Evolutionary conservation across 371 early-diverging fungal species (phyloP).

Genomic region (Astathelohania contejeani): DNA sequence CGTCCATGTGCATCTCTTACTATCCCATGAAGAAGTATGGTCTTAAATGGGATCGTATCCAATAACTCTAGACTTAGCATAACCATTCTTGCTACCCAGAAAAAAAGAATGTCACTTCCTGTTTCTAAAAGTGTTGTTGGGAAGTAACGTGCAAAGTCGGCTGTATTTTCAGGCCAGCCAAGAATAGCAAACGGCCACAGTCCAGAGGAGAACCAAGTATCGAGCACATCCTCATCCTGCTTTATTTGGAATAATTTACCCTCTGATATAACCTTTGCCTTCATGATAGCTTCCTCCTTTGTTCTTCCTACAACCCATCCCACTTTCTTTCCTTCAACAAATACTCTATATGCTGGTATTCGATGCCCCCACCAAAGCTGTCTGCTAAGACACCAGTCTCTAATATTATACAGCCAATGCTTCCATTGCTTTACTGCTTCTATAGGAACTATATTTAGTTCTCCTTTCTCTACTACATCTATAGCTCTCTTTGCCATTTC

Average conservation of each 20-base stretch:
- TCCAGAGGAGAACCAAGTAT: conserved; percentile 98
- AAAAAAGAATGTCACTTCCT: conserved; percentile 96
- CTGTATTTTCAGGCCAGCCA: conserved; percentile 79
- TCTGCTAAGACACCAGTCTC: conserved; percentile 86
- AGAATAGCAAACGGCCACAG: conserved; percentile 92
- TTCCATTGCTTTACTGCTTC: conserved; percentile 78
- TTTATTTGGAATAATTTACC: conserved; percentile 45
- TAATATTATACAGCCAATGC: conserved; percentile 82
- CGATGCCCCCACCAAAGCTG: conserved; percentile 99
- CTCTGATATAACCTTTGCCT: conserved; percentile 56
- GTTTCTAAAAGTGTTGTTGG: conserved; percentile 85
- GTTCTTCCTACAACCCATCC: conserved; percentile 74
- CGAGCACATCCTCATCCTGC: conserved; percentile 89
- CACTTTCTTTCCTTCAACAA: conserved; percentile 58
- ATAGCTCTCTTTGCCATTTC: conserved; percentile 61
- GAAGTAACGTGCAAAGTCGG: conserved; percentile 68
- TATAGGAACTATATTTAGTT: conserved; percentile 70
- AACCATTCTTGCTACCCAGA: conserved; percentile 99
- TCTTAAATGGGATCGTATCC: conserved; percentile 74
- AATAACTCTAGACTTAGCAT: conserved; percentile 88
- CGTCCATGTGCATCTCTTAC: conserved; percentile 96
- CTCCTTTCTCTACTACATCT: conserved; percentile 63
- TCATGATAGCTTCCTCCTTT: conserved; percentile 61
- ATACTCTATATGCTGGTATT: conserved; percentile 83
- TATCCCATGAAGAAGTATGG: conserved; percentile 81